A percentile compares a stretch with the other conserved stretches of the same genome.
These are phyloP conservation scores for Artomyces pyxidatus DNA, from an alignment of 768 basidiomycete genomes.

Conservation along the genomic window DNA sequence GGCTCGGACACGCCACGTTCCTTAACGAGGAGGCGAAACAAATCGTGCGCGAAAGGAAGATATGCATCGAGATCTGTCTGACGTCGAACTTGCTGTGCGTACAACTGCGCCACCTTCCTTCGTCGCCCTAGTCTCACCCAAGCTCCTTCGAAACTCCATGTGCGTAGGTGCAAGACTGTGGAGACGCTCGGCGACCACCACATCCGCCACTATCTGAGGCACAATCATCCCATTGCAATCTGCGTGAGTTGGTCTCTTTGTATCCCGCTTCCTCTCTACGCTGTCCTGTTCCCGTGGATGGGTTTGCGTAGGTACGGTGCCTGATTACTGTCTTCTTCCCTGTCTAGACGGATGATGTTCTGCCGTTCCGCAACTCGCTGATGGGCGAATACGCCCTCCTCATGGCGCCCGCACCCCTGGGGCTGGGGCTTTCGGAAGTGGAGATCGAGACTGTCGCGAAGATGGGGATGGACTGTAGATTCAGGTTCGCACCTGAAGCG, in stretches of 20 bases:
- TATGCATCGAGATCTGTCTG: conserved; percentile 73
- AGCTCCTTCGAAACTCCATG: neutral
- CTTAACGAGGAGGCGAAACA: conserved; percentile 51
- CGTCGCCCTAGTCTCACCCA: neutral
- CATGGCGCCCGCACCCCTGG: conserved; percentile 61
- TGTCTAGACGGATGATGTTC: conserved; percentile 72
- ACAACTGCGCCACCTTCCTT: neutral
- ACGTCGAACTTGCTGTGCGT: conserved; percentile 69
- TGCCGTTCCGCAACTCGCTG: conserved; percentile 70
- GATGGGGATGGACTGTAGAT: conserved; percentile 47
- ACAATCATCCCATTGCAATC: conserved; percentile 63
- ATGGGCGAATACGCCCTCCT: conserved; percentile 75
- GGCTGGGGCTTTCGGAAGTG: conserved; percentile 54
- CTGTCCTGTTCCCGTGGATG: neutral
- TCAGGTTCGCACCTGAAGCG: conserved; percentile 11
- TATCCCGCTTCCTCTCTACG: neutral
- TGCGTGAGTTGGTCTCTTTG: conserved; percentile 44
- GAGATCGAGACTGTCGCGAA: conserved; percentile 50
- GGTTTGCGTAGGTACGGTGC: neutral
- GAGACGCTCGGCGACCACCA: conserved; percentile 60
- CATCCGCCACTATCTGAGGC: conserved; percentile 54
- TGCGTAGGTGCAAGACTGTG: conserved; percentile 60
- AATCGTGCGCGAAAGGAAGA: conserved; percentile 46
- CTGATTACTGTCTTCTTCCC: conserved; percentile 4
- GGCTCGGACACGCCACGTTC: conserved; percentile 80